phyloP scores from a whole-genome alignment of 495 filamentous ascomycete genomes.

The Penicillium ucsense region DNA sequence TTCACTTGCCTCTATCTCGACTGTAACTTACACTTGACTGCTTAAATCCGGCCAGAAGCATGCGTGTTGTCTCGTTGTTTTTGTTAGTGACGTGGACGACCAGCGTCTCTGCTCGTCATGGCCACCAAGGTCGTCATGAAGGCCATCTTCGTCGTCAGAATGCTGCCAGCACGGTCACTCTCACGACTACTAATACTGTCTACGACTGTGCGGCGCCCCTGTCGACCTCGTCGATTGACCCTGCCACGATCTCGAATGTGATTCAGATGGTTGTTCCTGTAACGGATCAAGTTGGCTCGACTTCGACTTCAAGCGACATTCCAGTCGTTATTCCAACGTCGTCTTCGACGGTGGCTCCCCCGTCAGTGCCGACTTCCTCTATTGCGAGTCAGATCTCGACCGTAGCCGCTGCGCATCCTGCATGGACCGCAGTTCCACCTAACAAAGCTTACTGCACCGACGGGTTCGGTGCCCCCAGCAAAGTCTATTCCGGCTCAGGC shows the following conservation, averaged over 20 bases:
- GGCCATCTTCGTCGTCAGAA: slow-evolving; percentile 18
- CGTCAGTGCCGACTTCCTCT: slow-evolving; percentile 1
- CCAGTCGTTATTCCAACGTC: slow-evolving; percentile 1
- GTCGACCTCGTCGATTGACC: neutral
- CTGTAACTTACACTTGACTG: too few relatives aligned
- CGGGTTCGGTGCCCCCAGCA: slow-evolving; percentile 25
- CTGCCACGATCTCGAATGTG: neutral
- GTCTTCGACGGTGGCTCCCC: slow-evolving; percentile 1
- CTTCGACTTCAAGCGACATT: neutral
- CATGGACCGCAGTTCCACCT: slow-evolving; percentile 16
- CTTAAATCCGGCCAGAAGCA: too few relatives aligned
- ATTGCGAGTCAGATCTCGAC: slow-evolving; percentile 1
- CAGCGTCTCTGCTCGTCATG: slow-evolving; percentile 13
- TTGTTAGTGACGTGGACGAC: slow-evolving; percentile 3
- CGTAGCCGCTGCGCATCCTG: slow-evolving; percentile 3
- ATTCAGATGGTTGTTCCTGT: too few relatives aligned
- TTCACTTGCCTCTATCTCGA: too few relatives aligned
- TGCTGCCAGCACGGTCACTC: slow-evolving; percentile 4
- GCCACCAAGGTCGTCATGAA: slow-evolving; percentile 4
- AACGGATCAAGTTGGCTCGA: neutral
- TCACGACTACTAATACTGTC: slow-evolving; percentile 7
- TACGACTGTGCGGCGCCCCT: slow-evolving; percentile 7
- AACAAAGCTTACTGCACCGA: slow-evolving; percentile 13
- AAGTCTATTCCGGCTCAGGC: slow-evolving; percentile 16
- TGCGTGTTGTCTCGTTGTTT: too few relatives aligned